Evolutionary conservation across 2,329 filamentous ascomycete genomes (phyloP), one percentile per base, ranked within the genome.

Genomic region (Fonsecaea multimorphosa): DNA sequence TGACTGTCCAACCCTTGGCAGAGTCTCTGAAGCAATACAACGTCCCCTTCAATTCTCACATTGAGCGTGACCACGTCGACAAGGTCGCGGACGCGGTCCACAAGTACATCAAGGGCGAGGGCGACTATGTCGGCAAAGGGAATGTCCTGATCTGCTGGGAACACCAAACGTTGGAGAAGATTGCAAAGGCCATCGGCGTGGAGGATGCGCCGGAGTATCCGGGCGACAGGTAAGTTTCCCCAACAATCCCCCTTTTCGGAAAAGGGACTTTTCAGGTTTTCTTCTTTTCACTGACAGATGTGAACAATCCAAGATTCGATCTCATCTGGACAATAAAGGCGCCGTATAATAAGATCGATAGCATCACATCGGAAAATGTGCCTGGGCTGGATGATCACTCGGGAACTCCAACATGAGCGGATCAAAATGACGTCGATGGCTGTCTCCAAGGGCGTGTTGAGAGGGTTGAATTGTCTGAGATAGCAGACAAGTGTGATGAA

Each of bases 131-230:
- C 0, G 83, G 84, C 0, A 64, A 73, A 0, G 85, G 84, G 1
- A 89, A 89, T 68, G 84, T 89, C 54, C 74, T 89, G 52, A 84
- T 89, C 64, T 87, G 85, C 77, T 88, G 86, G 86, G 83, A 88
- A 71, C 86, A 89, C 72, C 77, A 81, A 58, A 76, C 77, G 19
- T 73, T 88, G 55, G 81, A 78, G 36, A 78, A 85, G 66, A 84
- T 89, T 69, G 82, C 80, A 1, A 70, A 83, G 67, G 76, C 77
- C 16, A 73, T 89, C 19, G 87, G 86, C 0, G 83, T 81, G 61
- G 72, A 80, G 7, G 71, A 84, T 69, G 80, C 82, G 0, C 81
- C 82, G 1, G 72, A 75, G 4, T 88, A 88, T 71, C 84, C 84
- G 0, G 76, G 79, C 66, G 78, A 82, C 64, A 74, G 78, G 79